Evolutionary conservation across 176 grass and related monocot species (phyloP).

Genomic region (Pontederia crassipes): DNA sequence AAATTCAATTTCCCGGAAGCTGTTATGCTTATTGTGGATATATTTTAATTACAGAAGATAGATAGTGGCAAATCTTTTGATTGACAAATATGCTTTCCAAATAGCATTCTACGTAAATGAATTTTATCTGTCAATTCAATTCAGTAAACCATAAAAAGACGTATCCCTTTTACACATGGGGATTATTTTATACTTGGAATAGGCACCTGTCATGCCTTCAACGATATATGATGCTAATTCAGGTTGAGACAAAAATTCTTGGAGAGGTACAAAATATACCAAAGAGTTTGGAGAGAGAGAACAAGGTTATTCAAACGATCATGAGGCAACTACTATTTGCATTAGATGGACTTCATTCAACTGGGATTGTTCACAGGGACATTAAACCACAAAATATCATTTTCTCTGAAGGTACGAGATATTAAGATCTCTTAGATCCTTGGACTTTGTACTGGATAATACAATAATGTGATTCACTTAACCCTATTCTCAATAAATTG

Average conservation of each 20-base stretch:
- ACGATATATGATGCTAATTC: constrained; percentile 17
- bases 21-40: too few relatives aligned
- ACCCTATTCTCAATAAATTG: constrained; percentile 4
- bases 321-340: constrained; percentile 95
- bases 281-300: constrained; percentile 77
- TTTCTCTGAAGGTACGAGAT: constrained; percentile 79
- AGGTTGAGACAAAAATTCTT: constrained; percentile 98
- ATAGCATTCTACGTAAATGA: too few relatives aligned
- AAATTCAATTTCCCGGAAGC: too few relatives aligned
- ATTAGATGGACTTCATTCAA: constrained; percentile 91
- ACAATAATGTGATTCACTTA: constrained; percentile 4
- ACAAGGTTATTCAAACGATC: constrained; percentile 89
- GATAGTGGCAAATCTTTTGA: too few relatives aligned
- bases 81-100: too few relatives aligned
- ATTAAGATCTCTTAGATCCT: not conserved
- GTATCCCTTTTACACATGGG: too few relatives aligned
- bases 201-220: not conserved
- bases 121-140: too few relatives aligned
- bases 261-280: constrained; percentile 72
- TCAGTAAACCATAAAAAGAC: too few relatives aligned
- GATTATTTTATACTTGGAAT: too few relatives aligned
- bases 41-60: too few relatives aligned
- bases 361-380: constrained; percentile 91
- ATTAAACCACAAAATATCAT: constrained; percentile 99
- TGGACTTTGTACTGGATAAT: not conserved